Evolutionary conservation across 2,329 filamentous ascomycete genomes (phyloP).

Genomic region (Hortaea sp.): DNA sequence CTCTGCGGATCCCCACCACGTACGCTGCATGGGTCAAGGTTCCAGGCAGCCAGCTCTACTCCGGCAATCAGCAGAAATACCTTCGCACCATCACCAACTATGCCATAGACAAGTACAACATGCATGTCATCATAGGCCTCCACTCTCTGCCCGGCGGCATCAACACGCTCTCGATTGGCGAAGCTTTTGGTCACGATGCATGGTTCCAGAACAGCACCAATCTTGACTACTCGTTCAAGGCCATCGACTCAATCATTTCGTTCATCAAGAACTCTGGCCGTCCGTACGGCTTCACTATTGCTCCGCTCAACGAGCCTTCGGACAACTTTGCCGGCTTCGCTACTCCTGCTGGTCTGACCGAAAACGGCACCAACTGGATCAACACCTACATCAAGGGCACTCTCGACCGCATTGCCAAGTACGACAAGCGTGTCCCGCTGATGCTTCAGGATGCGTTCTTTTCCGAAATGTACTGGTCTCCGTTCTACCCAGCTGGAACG

Average conservation of each 20-base stretch:
- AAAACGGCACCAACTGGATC: conserved; percentile 22
- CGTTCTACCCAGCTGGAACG: conserved; percentile 13
- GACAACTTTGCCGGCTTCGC: conserved; percentile 28
- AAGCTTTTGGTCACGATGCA: conserved; percentile 17
- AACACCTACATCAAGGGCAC: conserved; percentile 25
- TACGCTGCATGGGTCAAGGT: conserved; percentile 28
- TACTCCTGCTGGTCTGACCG: conserved; percentile 21
- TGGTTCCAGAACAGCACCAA: conserved; percentile 28
- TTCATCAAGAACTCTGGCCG: conserved; percentile 20
- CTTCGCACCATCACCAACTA: conserved; percentile 25
- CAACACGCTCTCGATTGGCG: conserved; percentile 18
- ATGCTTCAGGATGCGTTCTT: conserved; percentile 26
- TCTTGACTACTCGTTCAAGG: conserved; percentile 22
- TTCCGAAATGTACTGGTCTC: conserved; percentile 19
- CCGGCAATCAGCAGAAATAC: conserved; percentile 22
- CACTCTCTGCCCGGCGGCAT: conserved; percentile 24
- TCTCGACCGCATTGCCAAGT: conserved; percentile 14
- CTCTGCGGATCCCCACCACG: conserved; percentile 26
- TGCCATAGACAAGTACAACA: conserved; percentile 25
- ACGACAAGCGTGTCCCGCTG: conserved; percentile 22
- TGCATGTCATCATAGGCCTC: conserved; percentile 26
- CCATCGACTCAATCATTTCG: conserved; percentile 20
- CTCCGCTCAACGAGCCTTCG: conserved; percentile 29
- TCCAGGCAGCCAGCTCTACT: conserved; percentile 24
- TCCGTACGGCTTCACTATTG: conserved; percentile 24